These are phyloP conservation scores for Trichoderma erinaceum DNA, from an alignment of 495 filamentous ascomycete genomes.

Conservation along the genomic window DNA sequence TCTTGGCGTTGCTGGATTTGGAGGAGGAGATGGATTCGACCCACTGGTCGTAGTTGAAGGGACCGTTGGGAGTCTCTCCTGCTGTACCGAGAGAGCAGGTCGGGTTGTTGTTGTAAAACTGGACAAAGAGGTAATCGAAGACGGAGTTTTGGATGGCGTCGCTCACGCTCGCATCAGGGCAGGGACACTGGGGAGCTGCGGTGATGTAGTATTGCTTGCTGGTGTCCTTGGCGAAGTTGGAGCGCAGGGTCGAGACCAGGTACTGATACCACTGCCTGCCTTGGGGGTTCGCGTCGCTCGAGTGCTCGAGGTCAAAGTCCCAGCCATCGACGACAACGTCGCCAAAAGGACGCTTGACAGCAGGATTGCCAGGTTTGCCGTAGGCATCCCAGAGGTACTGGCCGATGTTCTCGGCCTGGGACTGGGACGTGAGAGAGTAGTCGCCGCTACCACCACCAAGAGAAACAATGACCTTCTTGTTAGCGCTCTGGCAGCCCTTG, in stretches of 20 bases:
- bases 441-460: conserved; percentile 41
- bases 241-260: conserved; percentile 31
- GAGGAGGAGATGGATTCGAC: conserved; percentile 48
- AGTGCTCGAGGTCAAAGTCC: conserved; percentile 47
- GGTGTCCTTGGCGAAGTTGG: conserved; percentile 34
- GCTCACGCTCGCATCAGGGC: conserved; percentile 39
- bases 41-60: conserved; percentile 56
- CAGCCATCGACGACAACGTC: conserved; percentile 50
- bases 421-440: conserved; percentile 10
- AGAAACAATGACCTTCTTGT: conserved; percentile 53
- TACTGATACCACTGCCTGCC: not conserved
- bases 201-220: conserved; percentile 45
- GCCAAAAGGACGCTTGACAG: conserved; percentile 44
- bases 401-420: not conserved
- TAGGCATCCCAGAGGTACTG: conserved; percentile 50
- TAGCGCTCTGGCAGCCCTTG: conserved; percentile 46
- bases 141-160: conserved; percentile 28
- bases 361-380: conserved; percentile 39
- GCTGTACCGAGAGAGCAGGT: not conserved
- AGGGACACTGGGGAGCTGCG: conserved; percentile 50
- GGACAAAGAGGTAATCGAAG: conserved; percentile 29
- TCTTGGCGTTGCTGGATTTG: conserved; percentile 46
- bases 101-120: conserved; percentile 29
- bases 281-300: too few species aligned
- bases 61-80: conserved; percentile 30